Evolutionary conservation across 2,329 filamentous ascomycete genomes (phyloP), one percentile per base, ranked within the genome.

Genomic region (Curvularia sp.): DNA sequence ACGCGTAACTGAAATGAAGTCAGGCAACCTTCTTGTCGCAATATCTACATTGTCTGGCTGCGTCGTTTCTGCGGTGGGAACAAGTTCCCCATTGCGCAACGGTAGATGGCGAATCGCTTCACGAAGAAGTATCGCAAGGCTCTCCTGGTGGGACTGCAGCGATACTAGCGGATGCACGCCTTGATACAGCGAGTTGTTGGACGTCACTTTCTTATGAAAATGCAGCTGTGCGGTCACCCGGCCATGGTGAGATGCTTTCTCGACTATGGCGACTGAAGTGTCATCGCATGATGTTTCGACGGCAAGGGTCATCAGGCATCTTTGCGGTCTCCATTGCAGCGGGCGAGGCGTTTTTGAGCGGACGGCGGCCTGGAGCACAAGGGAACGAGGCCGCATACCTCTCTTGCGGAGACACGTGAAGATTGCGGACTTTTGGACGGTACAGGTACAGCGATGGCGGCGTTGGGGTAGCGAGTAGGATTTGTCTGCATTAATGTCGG

Each of bases 201-300:
- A 90, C 0, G 93, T 96, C 62, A 94, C 79, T 69, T 91, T 95
- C 68, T 89, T 83, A 74, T 97, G 89, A 80, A 92, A 96, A 67
- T 90, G 87, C 2, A 96, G 83, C 5, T 79, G 81, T 9, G 89
- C 86, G 46, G 76, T 49, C 5, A 67, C 54, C 21, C 15, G 49
- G 30, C 54, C 54, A 38, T 38, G 10, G 41, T 55, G 41, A 6
- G 25, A 41, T 28, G 77, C 69, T 67, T 87, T 89, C 53, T 91
- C 86, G 38, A 97, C 82, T 47, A 98, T 79, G 28, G 94, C 90
- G 19, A 97, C 93, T 57, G 90, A 93, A 1, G 93, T 97, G 80
- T 98, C 94, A 79, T 98, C 94, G 82, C 94, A 95, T 2, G 90
- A 93, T 9, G 89, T 90, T 76, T 95, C 91, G 72, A 95, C 93